Base-by-base conservation (phyloP, 2,329 filamentous ascomycete species). In the Grosmannia huntii region DNA sequence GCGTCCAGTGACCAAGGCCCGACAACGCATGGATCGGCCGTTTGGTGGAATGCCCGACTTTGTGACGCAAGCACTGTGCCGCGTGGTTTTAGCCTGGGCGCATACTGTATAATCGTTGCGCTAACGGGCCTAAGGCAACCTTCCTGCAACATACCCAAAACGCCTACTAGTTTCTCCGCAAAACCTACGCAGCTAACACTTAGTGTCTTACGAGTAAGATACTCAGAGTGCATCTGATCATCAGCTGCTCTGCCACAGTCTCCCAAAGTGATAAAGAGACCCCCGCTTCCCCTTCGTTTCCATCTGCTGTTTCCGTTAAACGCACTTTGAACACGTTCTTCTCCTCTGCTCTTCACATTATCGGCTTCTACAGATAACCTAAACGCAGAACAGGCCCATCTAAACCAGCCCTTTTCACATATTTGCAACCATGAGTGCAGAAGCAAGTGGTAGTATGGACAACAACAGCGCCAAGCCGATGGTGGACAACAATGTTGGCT, bases 401-500 rank as follows among this genome's bases (percentile, higher is more conserved):
- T 25, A 28, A 28, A 1, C 2, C 48, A n/a, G 2, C 23, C 23
- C 25, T 7, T 28, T 25, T 19, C 48, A 3, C 19, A 27, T 28
- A 3, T n/a, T 16, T 25, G 41, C 12, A 6, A 44, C 33, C 2
- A 54, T 54, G 52, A 54, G 33, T 23, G 52, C 21, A 19, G 33
- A 23, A 41, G 31, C 52, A 19, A 54, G 52, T 23, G 23, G 52
- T 36, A 54, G 51, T 16, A 21, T 44, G n/a, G 36, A 54, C 53
- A 44, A 54, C 25, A n/a, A 1, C 25, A 27, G 16, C 14, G 6
- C 9, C 48, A 52, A 51, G 46, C 33, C 53, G 5, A 28, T 19
- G 28, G 28, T 11, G 28, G n/a, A 53, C 4, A 31, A 51, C 21
- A 12, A 14, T 33, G 41, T 54, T 41, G 78, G 77, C 62, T 79